phyloP scores from a whole-genome alignment of 257 asterid species.

The Salvia splendens region DNA sequence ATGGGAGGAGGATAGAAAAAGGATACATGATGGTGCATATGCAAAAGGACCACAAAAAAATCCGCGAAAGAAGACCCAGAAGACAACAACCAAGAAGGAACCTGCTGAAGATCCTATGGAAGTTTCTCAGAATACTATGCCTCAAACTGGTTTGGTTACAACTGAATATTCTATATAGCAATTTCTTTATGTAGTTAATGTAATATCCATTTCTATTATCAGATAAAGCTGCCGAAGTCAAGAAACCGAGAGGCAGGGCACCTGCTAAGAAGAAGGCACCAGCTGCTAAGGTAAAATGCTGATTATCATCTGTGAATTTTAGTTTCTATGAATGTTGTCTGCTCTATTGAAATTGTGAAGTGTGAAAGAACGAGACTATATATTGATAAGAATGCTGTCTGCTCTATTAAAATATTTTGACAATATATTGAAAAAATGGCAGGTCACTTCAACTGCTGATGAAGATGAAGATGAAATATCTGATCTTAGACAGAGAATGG shows the following conservation, averaged over 20 bases:
- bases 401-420: too few relatives aligned
- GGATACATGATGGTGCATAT: conserved; percentile 36
- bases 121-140: conserved; percentile 41
- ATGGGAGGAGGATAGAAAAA: conserved; percentile 44
- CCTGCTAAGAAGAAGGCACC: conserved; percentile 81
- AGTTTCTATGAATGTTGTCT: neutral
- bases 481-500: conserved; percentile 75
- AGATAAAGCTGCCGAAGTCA: conserved; percentile 49
- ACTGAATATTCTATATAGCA: neutral
- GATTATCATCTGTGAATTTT: neutral
- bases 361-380: neutral
- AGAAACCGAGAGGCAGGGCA: conserved; percentile 65
- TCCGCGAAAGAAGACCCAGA: conserved; percentile 57
- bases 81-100: conserved; percentile 46
- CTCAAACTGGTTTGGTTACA: conserved; percentile 54
- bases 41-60: conserved; percentile 42
- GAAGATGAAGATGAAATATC: conserved; percentile 62
- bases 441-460: conserved; percentile 52
- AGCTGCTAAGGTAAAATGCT: conserved; percentile 52
- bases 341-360: neutral
- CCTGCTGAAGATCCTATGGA: conserved; percentile 60
- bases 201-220: conserved; percentile 13
- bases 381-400: neutral
- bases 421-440: conserved; percentile 15
- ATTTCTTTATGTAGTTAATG: neutral